Conservation (phyloP, 805 yeast genomes). For the Starmerella apis region DNA sequence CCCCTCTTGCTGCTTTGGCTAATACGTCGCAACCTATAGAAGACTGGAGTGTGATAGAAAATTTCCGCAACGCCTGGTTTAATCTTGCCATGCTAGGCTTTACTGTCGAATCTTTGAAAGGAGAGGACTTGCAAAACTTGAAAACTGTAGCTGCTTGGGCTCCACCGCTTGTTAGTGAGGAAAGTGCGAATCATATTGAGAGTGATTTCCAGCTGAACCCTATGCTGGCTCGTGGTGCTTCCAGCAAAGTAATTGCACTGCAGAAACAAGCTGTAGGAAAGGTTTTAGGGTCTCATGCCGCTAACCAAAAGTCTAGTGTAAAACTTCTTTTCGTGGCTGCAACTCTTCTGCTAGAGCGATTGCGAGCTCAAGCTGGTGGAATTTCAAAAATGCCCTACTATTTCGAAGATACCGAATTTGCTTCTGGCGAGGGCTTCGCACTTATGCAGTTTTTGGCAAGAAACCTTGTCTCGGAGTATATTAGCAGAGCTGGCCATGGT, state of each 20-base stretch:
- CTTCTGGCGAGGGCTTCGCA: constrained; percentile 54
- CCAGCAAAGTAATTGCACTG: constrained; percentile 32
- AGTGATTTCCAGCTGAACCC: constrained; percentile 87
- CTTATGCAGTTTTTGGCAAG: constrained; percentile 56
- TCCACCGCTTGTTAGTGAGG: constrained; percentile 78
- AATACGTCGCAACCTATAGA: constrained; percentile 20
- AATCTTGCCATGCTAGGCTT: constrained; percentile 88
- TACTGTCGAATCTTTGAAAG: constrained; percentile 42
- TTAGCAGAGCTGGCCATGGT: constrained; percentile 11
- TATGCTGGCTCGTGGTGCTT: constrained; percentile 76
- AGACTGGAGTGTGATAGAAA: constrained; percentile 43
- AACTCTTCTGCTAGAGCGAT: constrained; percentile 61
- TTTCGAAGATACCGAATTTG: constrained; percentile 75
- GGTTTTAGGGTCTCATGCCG: background rate
- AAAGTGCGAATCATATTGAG: constrained; percentile 72
- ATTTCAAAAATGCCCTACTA: constrained; percentile 69
- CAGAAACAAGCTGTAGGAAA: constrained; percentile 13
- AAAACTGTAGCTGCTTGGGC: constrained; percentile 71
- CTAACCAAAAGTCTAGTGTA: constrained; percentile 1
- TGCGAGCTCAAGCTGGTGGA: constrained; percentile 70
- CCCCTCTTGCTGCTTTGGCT: constrained; percentile 58
- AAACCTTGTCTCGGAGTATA: constrained; percentile 47
- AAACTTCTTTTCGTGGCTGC: constrained; percentile 83
- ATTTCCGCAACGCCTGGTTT: constrained; percentile 87
- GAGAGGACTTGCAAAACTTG: constrained; percentile 41